These are phyloP conservation scores for Amphicarpaea edgeworthii DNA, from an alignment of 306 rosid genomes.

Conservation along the genomic window DNA sequence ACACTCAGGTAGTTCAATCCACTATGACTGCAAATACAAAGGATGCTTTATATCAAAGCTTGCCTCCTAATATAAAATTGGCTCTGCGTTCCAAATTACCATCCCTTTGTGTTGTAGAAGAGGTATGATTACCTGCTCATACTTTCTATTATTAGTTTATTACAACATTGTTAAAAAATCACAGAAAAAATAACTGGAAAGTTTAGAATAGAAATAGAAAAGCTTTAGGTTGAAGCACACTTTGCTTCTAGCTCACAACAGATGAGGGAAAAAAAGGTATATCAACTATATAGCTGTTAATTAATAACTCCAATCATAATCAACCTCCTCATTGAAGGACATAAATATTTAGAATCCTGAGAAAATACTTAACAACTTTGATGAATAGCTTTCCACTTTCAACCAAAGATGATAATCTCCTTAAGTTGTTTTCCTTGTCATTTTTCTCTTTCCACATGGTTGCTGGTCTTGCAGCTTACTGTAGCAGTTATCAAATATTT, in stretches of 20 bases:
- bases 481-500: too few species aligned
- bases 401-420: neutral
- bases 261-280: conserved; percentile 5
- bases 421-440: too few species aligned
- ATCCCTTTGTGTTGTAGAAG: conserved; percentile 17
- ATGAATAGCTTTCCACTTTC: conserved; percentile 25
- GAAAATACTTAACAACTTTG: neutral
- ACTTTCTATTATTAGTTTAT: conserved; percentile 20
- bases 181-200: neutral
- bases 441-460: neutral
- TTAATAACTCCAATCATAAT: conserved; percentile 9
- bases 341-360: too few species aligned
- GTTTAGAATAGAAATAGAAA: too few species aligned
- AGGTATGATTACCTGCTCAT: conserved; percentile 56
- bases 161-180: conserved; percentile 16
- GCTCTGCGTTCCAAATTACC: too few species aligned
- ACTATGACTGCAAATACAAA: too few species aligned
- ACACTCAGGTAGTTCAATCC: too few species aligned
- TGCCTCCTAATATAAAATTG: too few species aligned
- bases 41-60: too few species aligned
- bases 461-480: too few species aligned
- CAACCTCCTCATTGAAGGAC: conserved; percentile 7
- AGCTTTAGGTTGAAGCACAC: conserved; percentile 11
- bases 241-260: conserved; percentile 1
- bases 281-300: neutral